A percentile compares a stretch with the other conserved stretches of the same genome.
phyloP scores from a whole-genome alignment of 176 grass and related monocot species.

The Microstegium vimineum region DNA sequence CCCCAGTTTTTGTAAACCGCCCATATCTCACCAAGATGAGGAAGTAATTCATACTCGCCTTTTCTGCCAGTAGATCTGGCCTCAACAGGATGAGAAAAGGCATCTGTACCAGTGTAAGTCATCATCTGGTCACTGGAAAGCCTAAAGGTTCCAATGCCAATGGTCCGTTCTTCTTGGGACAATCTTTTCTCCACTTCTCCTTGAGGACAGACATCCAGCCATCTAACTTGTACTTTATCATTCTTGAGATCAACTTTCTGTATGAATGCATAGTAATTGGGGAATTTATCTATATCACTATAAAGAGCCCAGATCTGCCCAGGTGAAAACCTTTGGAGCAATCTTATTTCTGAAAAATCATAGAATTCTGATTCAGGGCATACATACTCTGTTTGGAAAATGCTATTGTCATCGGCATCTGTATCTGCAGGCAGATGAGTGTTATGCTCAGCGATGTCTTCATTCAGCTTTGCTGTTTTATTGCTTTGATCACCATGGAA shows the following conservation, averaged over 20 bases:
- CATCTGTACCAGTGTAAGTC: conserved; percentile 29
- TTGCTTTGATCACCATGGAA: no score
- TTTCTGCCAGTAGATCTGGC: conserved; percentile 37
- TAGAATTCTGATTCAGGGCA: conserved; percentile 50
- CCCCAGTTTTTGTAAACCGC: conserved; percentile 83
- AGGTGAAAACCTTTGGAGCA: conserved; percentile 38
- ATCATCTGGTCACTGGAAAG: neutral
- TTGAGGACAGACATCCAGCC: conserved; percentile 53
- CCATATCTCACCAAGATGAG: conserved; percentile 62
- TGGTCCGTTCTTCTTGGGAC: conserved; percentile 25
- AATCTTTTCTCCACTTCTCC: conserved; percentile 53
- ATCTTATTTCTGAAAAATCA: conserved; percentile 39
- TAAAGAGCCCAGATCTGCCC: conserved; percentile 82
- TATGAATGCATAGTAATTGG: conserved; percentile 69
- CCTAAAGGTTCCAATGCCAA: conserved; percentile 67
- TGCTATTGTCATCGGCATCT: conserved; percentile 6
- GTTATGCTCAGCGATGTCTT: no score
- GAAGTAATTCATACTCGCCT: conserved; percentile 52
- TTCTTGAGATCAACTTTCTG: conserved; percentile 40
- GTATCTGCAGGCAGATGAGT: conserved; percentile 5
- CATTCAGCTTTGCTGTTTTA: no score
- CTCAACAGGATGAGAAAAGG: conserved; percentile 66
- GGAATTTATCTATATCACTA: conserved; percentile 64
- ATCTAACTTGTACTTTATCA: conserved; percentile 40
- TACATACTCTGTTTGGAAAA: neutral